phyloP scores from a whole-genome alignment of 495 filamentous ascomycete species.

The Lophiostoma macrostomum region DNA sequence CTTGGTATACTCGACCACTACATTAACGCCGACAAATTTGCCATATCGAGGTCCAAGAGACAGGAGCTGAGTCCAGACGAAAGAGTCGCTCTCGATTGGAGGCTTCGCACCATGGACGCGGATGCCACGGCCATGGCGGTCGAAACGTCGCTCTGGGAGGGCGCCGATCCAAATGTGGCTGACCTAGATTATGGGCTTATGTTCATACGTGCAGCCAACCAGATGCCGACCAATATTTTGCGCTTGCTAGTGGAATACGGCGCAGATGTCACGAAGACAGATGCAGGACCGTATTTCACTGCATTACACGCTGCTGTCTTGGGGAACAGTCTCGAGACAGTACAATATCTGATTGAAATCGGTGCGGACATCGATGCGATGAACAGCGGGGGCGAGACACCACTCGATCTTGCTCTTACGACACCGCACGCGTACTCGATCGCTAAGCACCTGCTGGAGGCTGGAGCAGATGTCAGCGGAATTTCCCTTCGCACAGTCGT shows the following conservation, averaged over 20 bases:
- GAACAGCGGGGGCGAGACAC: constrained; percentile 11
- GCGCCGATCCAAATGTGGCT: constrained; percentile 15
- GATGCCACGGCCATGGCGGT: background rate
- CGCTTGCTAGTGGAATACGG: constrained; percentile 13
- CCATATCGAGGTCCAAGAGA: constrained; percentile 1
- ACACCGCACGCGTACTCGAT: constrained; percentile 8
- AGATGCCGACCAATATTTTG: constrained; percentile 1
- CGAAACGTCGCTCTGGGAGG: constrained; percentile 7
- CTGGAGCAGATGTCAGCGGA: constrained; percentile 15
- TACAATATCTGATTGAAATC: constrained; percentile 6
- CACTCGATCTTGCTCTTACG: constrained; percentile 13
- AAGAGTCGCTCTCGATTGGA: constrained; percentile 8
- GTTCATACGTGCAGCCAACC: constrained; percentile 3
- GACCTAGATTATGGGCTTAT: constrained; percentile 9
- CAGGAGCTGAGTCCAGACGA: constrained; percentile 3
- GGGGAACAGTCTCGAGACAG: constrained; percentile 2
- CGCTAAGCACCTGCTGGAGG: constrained; percentile 14
- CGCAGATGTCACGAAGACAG: constrained; percentile 1
- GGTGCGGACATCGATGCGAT: constrained; percentile 6
- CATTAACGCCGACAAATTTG: constrained; percentile 5
- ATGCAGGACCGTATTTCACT: background rate
- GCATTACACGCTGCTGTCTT: constrained; percentile 17
- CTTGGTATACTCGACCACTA: background rate
- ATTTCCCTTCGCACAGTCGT: constrained; percentile 5
- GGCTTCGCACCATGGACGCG: background rate